A percentile compares a stretch with the other conserved stretches of the same genome.
phyloP scores from a whole-genome alignment of 441 rosid genomes.

The Pelargonium citronellum region DNA sequence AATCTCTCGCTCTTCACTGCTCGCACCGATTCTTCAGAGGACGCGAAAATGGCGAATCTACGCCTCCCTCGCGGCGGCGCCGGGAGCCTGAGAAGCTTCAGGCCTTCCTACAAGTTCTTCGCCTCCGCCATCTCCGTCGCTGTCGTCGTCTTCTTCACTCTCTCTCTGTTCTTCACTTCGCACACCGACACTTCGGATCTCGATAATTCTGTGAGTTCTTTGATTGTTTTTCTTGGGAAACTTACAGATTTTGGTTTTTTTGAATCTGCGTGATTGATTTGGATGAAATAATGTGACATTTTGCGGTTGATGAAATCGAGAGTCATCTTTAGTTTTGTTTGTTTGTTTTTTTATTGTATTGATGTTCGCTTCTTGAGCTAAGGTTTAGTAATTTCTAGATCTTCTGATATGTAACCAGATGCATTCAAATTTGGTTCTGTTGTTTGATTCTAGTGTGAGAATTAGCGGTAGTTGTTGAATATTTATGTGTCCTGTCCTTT shows the following conservation, averaged over 20 bases:
- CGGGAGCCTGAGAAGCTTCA: slow-evolving; percentile 25
- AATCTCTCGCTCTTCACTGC: background rate
- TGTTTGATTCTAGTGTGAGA: background rate
- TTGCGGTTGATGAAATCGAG: background rate
- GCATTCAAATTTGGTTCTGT: background rate
- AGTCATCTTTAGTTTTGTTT: background rate
- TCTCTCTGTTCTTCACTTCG: slow-evolving; percentile 52
- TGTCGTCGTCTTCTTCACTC: slow-evolving; percentile 42
- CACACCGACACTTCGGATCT: slow-evolving; percentile 38
- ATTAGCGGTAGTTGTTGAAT: background rate
- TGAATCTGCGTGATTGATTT: background rate
- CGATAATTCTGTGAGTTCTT: slow-evolving; percentile 38
- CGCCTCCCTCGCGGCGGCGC: slow-evolving; percentile 42
- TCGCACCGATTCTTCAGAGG: background rate
- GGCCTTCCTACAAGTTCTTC: slow-evolving; percentile 34
- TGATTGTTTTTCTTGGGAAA: background rate
- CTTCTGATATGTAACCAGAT: background rate
- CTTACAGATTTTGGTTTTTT: background rate
- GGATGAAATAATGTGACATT: background rate
- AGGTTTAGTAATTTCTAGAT: background rate
- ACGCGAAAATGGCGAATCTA: slow-evolving; percentile 42
- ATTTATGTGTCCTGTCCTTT: background rate
- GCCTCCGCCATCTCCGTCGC: slow-evolving; percentile 39
- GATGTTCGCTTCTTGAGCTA: background rate
- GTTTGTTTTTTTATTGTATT: background rate